Base-by-base conservation (phyloP, 2,329 filamentous ascomycete species). In the Gaeumannomyces sp. region DNA sequence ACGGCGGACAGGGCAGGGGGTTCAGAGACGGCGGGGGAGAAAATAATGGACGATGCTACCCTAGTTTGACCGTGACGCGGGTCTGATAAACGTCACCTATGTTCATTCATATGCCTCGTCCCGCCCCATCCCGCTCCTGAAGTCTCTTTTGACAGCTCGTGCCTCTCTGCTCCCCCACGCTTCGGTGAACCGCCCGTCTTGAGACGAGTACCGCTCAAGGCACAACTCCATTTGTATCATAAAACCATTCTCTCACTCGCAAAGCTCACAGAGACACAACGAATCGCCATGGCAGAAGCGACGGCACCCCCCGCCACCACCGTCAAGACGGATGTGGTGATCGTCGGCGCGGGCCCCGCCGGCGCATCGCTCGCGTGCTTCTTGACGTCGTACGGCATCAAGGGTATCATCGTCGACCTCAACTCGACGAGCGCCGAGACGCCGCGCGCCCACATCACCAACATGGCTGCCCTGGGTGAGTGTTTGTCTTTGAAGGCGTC, bases 401-500 rank as follows among this genome's bases (percentile, higher is more conserved):
- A 74, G 35, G 85, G 85, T 0, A 77, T 87, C 59, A 79, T 87
- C 67, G 76, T 88, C 62, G 78, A 79, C 8, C 70, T 77, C 2
- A 78, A 80, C 0, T 72, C 82, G 0, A 78, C 79, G 4, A 85
- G 80, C 1, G 83, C 85, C 1, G 75, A 83, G 65, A 86, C 84
- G 1, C 85, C 85, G 1, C 76, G 85, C 31, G 85, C 85, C 0
- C 85, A 88, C 70, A 84, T 87, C 65, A 86, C 82, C 59, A 88
- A 87, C 70, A 82, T 82, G 72, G 83, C 83, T 0, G 83, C 83
- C 0, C 71, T 84, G 25, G 77, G 77, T 78, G 70, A 50, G 70
- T 62, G n/a, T 16, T 53, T 22, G 4, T 53, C 1, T 4, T n/a
- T 14, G 6, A 5, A 10, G 19, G 13, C 56, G 7, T 33, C 33